phyloP scores from a whole-genome alignment of 1,284 basidiomycete genomes.

The Nidula niveotomentosa region DNA sequence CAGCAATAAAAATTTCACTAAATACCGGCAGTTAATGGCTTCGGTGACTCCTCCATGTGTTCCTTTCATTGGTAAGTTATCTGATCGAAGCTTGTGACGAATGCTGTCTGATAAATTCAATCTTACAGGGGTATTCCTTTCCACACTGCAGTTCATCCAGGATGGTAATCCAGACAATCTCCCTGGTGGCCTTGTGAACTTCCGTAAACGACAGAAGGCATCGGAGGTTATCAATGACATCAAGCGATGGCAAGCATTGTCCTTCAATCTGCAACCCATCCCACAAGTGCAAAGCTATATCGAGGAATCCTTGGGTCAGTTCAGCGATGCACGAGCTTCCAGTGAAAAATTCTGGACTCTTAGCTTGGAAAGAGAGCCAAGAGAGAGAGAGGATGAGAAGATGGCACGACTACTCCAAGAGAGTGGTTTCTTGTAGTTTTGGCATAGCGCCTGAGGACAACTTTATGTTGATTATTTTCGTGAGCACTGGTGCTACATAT shows the following conservation, averaged over 20 bases:
- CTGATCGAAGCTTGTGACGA: background rate
- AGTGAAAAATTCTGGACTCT: slow-evolving; percentile 83
- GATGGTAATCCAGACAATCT: slow-evolving; percentile 95
- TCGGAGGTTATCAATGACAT: slow-evolving; percentile 97
- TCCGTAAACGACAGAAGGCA: slow-evolving; percentile 91
- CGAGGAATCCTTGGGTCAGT: slow-evolving; percentile 73
- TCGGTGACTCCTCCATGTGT: slow-evolving; percentile 93
- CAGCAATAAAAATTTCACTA: slow-evolving; percentile 90
- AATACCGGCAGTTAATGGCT: slow-evolving; percentile 86
- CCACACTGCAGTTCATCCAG: slow-evolving; percentile 95
- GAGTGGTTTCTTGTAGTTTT: slow-evolving; percentile 73
- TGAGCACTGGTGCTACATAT: slow-evolving; percentile 18
- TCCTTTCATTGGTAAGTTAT: slow-evolving; percentile 86
- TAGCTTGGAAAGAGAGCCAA: slow-evolving; percentile 85
- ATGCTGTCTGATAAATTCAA: slow-evolving; percentile 2
- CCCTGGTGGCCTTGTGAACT: slow-evolving; percentile 87
- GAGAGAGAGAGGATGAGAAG: slow-evolving; percentile 92
- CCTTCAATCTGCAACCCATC: slow-evolving; percentile 84
- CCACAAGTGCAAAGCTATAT: slow-evolving; percentile 75
- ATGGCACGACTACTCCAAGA: slow-evolving; percentile 88
- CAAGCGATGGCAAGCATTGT: slow-evolving; percentile 90
- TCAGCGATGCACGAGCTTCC: slow-evolving; percentile 59
- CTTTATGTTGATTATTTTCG: slow-evolving; percentile 11
- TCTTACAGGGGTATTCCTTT: slow-evolving; percentile 87
- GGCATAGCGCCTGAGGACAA: slow-evolving; percentile 1